Conservation (phyloP, 108 stramenopile species). For the Cyclotella cryptica region DNA sequence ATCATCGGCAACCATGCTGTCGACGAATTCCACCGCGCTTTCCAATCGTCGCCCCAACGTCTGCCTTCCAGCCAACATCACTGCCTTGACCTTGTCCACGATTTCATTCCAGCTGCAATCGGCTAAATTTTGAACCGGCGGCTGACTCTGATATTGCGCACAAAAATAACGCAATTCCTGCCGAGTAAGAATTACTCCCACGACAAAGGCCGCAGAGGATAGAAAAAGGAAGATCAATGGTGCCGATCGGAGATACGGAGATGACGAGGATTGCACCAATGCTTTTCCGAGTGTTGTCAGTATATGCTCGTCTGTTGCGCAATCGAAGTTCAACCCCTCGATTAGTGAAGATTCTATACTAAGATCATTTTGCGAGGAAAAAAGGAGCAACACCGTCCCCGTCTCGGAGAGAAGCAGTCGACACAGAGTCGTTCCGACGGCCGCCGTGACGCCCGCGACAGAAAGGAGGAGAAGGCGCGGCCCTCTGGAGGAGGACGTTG, state of each 20-base stretch:
- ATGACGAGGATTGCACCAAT: conserved; percentile 22
- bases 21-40: conserved; percentile 12
- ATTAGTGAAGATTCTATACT: background rate
- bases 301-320: background rate
- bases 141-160: background rate
- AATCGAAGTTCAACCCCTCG: background rate
- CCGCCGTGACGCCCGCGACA: conserved; percentile 14
- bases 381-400: conserved; percentile 24
- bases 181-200: conserved; percentile 21
- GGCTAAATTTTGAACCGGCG: background rate
- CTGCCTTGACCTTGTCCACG: background rate
- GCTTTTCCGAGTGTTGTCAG: conserved; percentile 5
- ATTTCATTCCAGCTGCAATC: background rate
- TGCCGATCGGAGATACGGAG: conserved; percentile 33
- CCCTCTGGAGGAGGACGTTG: background rate
- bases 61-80: background rate
- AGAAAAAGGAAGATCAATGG: conserved; percentile 24
- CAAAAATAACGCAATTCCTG: background rate
- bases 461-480: conserved; percentile 27
- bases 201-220: conserved; percentile 31
- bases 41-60: background rate
- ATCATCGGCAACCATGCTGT: conserved; percentile 42
- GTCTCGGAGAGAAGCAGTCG: conserved; percentile 39
- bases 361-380: conserved; percentile 4
- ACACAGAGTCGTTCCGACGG: conserved; percentile 1